Evolutionary conservation across 805 yeast genomes (phyloP), one percentile per base, ranked within the genome.

Genomic region (Myxozyma kluyveri): DNA sequence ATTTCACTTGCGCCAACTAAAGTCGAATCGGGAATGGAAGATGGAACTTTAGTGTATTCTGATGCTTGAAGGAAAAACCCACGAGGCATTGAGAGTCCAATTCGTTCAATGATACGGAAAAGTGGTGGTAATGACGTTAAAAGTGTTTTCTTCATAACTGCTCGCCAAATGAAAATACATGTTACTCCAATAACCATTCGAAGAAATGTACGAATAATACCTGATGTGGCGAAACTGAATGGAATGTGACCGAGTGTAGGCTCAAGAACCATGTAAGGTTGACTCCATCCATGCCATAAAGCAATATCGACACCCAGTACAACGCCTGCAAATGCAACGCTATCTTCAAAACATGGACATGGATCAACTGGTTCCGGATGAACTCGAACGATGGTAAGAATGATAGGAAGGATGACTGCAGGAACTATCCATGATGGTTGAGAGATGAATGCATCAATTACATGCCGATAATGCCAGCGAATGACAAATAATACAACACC

Each of bases 331-430:
- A 91, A 91, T 3, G 98, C 95, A 27, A 91, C 96, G 18, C 89
- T 81, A 66, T 91, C 99, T 64, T 90, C 96, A 65, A 84, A 91
- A 67, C 99, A 93, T 1, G 99, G 99, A 65, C 99, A 91, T 60
- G 83, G 85, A 62, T 93, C 99, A 19, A 86, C 82, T 1, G 98
- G 98, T 52, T 78, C 80, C 0, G 89, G 86, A 69, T 89, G 96
- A 38, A 75, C 68, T 61, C 84, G 82, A 21, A 90, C 76, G 31
- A 85, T 62, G 1, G 70, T 55, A 40, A 83, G 75, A 1, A 76
- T 73, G 22, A 72, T 61, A 0, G 72, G 61, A 1, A 80, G 44
- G 17, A 59, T 37, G 7, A 51, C 44, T 1, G 55, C 24, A 23
- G 75, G 74, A 6, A 65, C 60, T 3, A 61, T 29, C 17, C 47